phyloP scores from a whole-genome alignment of 164 flowering plant species.

The Tetrastigma voinierianum region DNA sequence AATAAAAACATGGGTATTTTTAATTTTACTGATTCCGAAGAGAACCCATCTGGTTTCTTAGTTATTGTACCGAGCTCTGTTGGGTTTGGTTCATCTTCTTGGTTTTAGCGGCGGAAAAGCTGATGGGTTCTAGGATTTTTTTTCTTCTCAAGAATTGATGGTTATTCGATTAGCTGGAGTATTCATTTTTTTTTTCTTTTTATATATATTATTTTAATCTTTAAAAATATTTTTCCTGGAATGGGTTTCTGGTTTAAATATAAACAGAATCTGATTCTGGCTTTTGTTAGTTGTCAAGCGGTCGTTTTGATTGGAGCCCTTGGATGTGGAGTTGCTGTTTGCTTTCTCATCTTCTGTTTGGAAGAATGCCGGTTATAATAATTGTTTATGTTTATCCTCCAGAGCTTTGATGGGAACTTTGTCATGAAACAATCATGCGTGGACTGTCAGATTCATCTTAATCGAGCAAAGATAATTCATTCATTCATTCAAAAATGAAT shows the following conservation, averaged over 20 bases:
- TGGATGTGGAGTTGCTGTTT: neutral
- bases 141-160: neutral
- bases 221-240: neutral
- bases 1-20: too few species aligned
- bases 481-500: conserved; percentile 29
- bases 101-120: too few species aligned
- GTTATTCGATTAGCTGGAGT: neutral
- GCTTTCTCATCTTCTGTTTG: neutral
- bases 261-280: neutral
- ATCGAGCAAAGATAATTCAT: neutral
- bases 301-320: neutral
- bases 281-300: neutral
- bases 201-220: too few species aligned
- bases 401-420: neutral
- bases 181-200: neutral
- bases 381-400: neutral
- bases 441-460: neutral
- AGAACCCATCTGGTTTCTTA: too few species aligned
- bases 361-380: neutral
- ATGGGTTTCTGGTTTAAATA: neutral
- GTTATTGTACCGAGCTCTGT: too few species aligned
- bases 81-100: too few species aligned
- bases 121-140: neutral
- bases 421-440: neutral
- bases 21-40: too few species aligned